Evolutionary conservation across 148 eudicot genomes (phyloP).

Genomic region (Agrostemma githago): DNA sequence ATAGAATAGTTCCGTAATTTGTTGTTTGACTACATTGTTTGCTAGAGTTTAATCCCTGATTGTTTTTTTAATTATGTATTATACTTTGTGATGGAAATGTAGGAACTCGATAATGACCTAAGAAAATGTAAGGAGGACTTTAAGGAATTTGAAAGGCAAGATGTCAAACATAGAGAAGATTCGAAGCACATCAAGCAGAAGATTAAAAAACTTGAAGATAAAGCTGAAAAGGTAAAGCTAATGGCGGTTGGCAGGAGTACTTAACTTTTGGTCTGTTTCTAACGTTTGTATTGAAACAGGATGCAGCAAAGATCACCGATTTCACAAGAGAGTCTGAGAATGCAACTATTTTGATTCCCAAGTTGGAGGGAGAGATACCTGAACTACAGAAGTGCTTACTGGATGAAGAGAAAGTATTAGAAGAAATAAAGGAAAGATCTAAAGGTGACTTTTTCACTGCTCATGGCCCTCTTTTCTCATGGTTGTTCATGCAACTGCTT

Average conservation of each 20-base stretch:
- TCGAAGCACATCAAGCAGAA: constrained; percentile 77
- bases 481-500: neutral
- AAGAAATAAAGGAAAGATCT: constrained; percentile 65
- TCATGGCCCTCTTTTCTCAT: neutral
- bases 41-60: neutral
- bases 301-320: constrained; percentile 57
- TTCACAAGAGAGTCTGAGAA: constrained; percentile 55
- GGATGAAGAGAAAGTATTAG: constrained; percentile 74
- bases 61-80: neutral
- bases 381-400: constrained; percentile 57
- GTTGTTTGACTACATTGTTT: neutral
- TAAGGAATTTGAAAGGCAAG: constrained; percentile 95
- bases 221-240: constrained; percentile 63
- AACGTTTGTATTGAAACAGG: constrained; percentile 40
- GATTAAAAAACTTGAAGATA: constrained; percentile 83
- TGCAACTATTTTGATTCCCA: constrained; percentile 61
- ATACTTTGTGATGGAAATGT: constrained; percentile 17
- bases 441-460: constrained; percentile 46
- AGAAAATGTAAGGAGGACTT: constrained; percentile 68
- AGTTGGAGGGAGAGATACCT: constrained; percentile 70
- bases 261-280: constrained; percentile 22
- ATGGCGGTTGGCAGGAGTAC: neutral
- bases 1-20: neutral
- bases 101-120: constrained; percentile 79
- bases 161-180: constrained; percentile 82